Evolutionary conservation across 495 filamentous ascomycete genomes (phyloP), one percentile per base, ranked within the genome.

Genomic region (Penicillium steckii): DNA sequence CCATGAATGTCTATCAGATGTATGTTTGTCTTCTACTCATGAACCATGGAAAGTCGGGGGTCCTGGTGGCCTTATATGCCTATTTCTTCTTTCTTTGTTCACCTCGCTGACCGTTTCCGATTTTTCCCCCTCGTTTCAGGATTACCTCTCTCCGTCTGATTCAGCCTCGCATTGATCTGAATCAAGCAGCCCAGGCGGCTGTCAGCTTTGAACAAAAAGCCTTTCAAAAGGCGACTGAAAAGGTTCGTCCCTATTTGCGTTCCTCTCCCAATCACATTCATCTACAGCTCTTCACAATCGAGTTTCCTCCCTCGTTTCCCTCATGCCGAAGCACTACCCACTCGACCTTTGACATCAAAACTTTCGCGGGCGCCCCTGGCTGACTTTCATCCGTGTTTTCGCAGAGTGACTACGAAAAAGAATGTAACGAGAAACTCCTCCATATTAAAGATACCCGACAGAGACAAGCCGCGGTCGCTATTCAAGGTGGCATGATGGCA

Each of bases 61-160:
- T 15, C 17, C 27, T 48, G 44, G 9, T 7, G 17, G 40, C 41
- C 12, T 32, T n/a, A 41, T 46, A 23, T 18, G 7, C 49, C 33
- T 29, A 21, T 33, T 26, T 10, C 58, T 32, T 57, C 23, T 45
- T 38, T 37, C 38, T 19, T 41, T 24, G 27, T n/a, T n/a, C 10
- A 19, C 33, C 33, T 41, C 9, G 38, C 46, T 61, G 26, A 55
- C 47, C 47, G n/a, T n/a, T 21, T 33, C 32, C 13, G 15, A 25
- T 40, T 22, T 32, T 35, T 17, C 17, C 22, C 17, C 38, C 27
- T 44, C 5, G 10, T 48, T 24, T 46, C 12, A 78, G 76, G 72
- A 70, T 77, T 33, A 70, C 71, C 21, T 77, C 75, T 19, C 71
- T 82, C 47, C 70, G 74, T 50, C 60, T 82, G 12, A 74, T 81